These are phyloP conservation scores for Elaeagnus macrophylla DNA, from an alignment of 306 rosid genomes.

Conservation along the genomic window DNA sequence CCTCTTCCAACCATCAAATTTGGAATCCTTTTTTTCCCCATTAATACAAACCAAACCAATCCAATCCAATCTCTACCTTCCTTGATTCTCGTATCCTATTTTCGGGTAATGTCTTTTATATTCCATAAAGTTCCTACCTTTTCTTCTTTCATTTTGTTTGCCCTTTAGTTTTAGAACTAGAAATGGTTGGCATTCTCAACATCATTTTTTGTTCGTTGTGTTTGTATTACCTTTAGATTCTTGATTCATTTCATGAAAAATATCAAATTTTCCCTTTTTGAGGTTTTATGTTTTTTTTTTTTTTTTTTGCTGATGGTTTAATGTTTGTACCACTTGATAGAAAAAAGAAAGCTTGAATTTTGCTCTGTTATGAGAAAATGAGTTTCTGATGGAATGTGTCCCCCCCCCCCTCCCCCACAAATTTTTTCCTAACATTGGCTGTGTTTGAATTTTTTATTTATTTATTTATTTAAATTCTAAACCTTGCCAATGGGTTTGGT, in stretches of 20 bases:
- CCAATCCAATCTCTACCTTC: conserved; percentile 10
- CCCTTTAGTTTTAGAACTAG: conserved; percentile 7
- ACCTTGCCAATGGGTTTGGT: too few species aligned
- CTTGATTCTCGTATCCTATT: conserved; percentile 23
- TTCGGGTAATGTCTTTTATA: conserved; percentile 27
- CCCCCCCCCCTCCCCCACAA: too few species aligned
- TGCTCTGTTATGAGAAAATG: background rate
- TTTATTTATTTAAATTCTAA: too few species aligned
- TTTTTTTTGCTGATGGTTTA: background rate
- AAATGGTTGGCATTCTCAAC: conserved; percentile 7
- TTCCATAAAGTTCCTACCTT: background rate
- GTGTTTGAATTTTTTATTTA: too few species aligned
- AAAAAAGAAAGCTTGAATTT: background rate
- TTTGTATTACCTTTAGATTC: conserved; percentile 11
- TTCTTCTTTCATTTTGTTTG: conserved; percentile 5
- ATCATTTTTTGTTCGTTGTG: background rate
- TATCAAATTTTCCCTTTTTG: background rate
- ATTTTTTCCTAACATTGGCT: too few species aligned
- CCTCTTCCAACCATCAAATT: conserved; percentile 8
- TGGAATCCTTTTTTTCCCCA: background rate
- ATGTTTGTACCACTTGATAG: background rate
- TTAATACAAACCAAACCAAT: conserved; percentile 2
- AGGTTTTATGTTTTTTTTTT: background rate
- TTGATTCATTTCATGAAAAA: conserved; percentile 2
- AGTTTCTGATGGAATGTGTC: background rate